phyloP scores from a whole-genome alignment of 306 rosid genomes.

The Citrullus colocynthis region DNA sequence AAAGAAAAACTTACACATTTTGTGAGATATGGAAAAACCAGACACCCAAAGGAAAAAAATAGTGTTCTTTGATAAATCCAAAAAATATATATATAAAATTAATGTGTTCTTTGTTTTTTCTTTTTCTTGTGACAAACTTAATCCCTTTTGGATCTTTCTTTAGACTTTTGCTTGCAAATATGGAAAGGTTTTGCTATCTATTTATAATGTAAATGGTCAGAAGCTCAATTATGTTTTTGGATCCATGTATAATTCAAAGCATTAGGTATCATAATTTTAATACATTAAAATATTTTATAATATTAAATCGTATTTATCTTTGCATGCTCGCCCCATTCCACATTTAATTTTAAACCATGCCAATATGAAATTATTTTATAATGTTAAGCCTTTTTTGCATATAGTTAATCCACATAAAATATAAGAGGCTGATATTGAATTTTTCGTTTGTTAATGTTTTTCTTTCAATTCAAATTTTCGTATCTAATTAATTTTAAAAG shows the following conservation, averaged over 20 bases:
- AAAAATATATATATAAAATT: too few species aligned
- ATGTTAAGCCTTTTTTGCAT: too few species aligned
- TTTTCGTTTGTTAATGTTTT: too few species aligned
- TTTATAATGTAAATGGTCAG: neutral
- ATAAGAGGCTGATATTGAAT: too few species aligned
- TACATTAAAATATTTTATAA: too few species aligned
- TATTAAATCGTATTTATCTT: neutral
- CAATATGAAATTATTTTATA: neutral
- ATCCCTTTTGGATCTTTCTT: neutral
- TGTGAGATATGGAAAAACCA: neutral
- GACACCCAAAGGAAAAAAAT: neutral
- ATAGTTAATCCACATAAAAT: too few species aligned
- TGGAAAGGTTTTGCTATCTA: neutral
- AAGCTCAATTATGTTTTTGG: neutral
- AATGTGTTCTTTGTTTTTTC: too few species aligned
- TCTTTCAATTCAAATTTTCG: too few species aligned
- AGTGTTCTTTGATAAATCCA: neutral
- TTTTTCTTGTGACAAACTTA: neutral
- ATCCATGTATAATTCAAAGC: neutral
- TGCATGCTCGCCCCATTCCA: neutral
- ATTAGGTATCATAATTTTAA: neutral
- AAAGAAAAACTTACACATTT: neutral
- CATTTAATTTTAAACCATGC: neutral
- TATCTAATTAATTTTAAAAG: neutral
- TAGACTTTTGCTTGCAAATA: neutral